A percentile compares a stretch with the other conserved stretches of the same genome.
Conservation (phyloP, 2,329 filamentous ascomycete species). For the Thermochaetoides dissita region DNA sequence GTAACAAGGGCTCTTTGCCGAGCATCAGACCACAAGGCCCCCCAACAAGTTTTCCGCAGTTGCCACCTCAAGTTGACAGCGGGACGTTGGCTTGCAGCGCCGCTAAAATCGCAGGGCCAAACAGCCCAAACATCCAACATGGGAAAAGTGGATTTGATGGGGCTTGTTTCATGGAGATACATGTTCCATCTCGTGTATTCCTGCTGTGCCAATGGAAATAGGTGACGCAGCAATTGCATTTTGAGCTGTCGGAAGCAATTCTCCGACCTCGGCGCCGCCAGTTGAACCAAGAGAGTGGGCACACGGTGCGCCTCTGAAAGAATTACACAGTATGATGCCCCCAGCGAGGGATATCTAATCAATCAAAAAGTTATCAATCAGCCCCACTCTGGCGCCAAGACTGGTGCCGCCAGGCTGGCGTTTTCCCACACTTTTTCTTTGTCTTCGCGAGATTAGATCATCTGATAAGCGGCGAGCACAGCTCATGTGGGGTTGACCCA, state of each 20-base stretch:
- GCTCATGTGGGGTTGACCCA: background rate
- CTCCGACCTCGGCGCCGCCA: slow-evolving; percentile 13
- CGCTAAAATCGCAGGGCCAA: background rate
- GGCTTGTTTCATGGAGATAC: background rate
- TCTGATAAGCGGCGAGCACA: background rate
- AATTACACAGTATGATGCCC: slow-evolving; percentile 9
- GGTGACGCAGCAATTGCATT: background rate
- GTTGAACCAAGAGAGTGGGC: background rate
- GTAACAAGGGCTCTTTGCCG: background rate
- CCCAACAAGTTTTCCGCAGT: background rate
- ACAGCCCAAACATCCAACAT: too few species aligned
- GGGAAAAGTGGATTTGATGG: background rate
- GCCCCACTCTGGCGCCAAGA: slow-evolving; percentile 8
- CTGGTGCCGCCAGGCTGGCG: too few species aligned
- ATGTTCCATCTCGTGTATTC: background rate
- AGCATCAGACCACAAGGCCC: slow-evolving; percentile 3
- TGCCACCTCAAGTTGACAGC: background rate
- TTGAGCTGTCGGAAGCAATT: too few species aligned
- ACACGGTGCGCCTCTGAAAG: slow-evolving; percentile 5
- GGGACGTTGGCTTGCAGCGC: background rate
- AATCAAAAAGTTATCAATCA: slow-evolving; percentile 17
- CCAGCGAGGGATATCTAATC: slow-evolving; percentile 12
- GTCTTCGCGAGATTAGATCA: background rate
- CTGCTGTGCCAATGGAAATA: background rate
- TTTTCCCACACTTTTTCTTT: background rate